Evolutionary conservation across 345 rosid species (phyloP).

Genomic region (Hirschfeldia incana): DNA sequence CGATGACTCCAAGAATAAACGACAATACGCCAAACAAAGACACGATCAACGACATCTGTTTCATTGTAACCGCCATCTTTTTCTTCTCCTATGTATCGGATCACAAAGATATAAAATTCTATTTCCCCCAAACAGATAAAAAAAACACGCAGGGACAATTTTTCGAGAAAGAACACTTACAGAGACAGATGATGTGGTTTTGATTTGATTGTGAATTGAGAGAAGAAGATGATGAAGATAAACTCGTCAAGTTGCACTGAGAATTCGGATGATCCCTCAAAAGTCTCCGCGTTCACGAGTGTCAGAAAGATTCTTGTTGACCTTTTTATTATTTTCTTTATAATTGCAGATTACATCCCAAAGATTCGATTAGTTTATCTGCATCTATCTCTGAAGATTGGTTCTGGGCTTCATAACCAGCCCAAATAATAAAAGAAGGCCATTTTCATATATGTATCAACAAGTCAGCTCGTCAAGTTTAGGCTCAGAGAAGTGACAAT

Average conservation of each 20-base stretch:
- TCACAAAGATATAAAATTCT: not conserved
- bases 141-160: not conserved
- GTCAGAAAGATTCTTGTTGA: conserved; percentile 14
- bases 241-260: conserved; percentile 13
- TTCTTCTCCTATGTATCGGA: not conserved
- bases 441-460: not conserved
- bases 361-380: not conserved
- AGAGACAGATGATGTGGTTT: not conserved
- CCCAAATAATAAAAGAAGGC: not conserved
- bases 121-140: not conserved
- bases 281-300: conserved; percentile 13
- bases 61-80: conserved; percentile 61
- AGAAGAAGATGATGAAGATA: not conserved
- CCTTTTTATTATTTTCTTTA: not conserved
- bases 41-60: conserved; percentile 60
- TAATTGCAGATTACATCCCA: too few species aligned
- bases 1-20: conserved; percentile 66
- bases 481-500: not conserved
- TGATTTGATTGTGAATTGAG: not conserved
- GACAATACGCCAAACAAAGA: conserved; percentile 58
- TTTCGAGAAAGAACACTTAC: not conserved
- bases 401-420: not conserved
- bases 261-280: conserved; percentile 16
- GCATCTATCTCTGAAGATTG: not conserved
- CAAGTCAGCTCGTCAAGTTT: not conserved